These are phyloP conservation scores for Rosa lucieae DNA, from an alignment of 306 rosid species.

Conservation along the genomic window DNA sequence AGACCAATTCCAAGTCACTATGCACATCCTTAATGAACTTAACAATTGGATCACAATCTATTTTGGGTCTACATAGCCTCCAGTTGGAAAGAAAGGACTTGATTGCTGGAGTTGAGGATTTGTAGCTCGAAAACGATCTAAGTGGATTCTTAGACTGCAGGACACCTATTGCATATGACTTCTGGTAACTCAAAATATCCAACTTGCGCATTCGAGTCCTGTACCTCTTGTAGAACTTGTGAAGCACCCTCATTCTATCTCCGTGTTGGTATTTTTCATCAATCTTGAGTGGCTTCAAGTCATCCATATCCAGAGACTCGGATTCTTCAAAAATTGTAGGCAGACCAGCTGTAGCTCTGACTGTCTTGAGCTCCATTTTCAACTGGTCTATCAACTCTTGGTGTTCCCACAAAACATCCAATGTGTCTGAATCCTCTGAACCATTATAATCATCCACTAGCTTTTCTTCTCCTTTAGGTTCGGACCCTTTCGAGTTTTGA, in stretches of 20 bases:
- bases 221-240: conserved; percentile 71
- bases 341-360: conserved; percentile 62
- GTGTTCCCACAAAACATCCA: conserved; percentile 84
- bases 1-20: conserved; percentile 72
- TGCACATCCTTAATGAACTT: conserved; percentile 56
- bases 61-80: conserved; percentile 43
- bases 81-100: conserved; percentile 39
- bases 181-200: conserved; percentile 87
- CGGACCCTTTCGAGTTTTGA: neutral
- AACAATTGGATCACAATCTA: conserved; percentile 48
- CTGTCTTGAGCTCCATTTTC: conserved; percentile 82
- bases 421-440: conserved; percentile 45
- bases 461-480: conserved; percentile 11
- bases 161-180: conserved; percentile 75
- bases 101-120: conserved; percentile 39
- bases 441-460: conserved; percentile 21
- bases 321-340: conserved; percentile 91
- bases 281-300: conserved; percentile 83
- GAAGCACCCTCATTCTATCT: conserved; percentile 57
- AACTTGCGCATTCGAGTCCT: conserved; percentile 82
- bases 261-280: conserved; percentile 59
- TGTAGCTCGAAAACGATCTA: conserved; percentile 42
- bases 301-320: conserved; percentile 72
- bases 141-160: conserved; percentile 72
- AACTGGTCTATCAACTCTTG: conserved; percentile 79